Base-by-base conservation (phyloP, 2,329 filamentous ascomycete genomes). In the Pseudogymnoascus pannorum region DNA sequence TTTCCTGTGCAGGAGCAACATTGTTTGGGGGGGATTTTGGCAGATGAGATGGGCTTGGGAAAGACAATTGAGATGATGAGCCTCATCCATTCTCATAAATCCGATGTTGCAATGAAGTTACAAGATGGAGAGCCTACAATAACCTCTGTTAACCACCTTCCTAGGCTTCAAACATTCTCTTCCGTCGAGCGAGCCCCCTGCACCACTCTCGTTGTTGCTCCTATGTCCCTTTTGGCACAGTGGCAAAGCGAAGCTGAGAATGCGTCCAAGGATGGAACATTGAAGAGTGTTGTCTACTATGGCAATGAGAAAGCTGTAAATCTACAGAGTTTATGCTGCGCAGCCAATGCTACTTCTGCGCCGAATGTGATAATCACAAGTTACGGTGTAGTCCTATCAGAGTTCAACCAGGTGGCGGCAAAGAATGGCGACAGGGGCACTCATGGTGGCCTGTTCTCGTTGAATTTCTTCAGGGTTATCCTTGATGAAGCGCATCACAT, bases 21-120 rank as follows among this genome's bases (percentile, higher is more conserved):
- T 71, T 99, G 94, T 67, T 79, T 96, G 0, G 94, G 94, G 48
- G 94, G 94, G 5, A 90, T 99, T 62, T 78, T 99, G 42, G 94
- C 94, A 7, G 94, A 99, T 69, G 89, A 97, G 75, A 99, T 99
- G 94, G 94, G 94, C 54, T 79, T 99, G 1, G 94, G 94, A 33
- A 99, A 99, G 77, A 99, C 94, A 0, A 97, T 99, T 60, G 93
- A 99, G 71, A 97, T 99, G 92, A 84, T 99, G 64, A 94, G 91
- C 74, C 78, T 99, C 58, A 83, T 99, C 4, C 94, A 99, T 72
- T 85, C 90, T 0, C 90, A 97, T 72, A 85, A 83, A 64, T 87
- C 85, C 3, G 79, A 87, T 20, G 71, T 78, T 12, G 76, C 78
- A 3, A 69, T 73, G 12, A 70, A 73, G 22, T 71, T 75, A 18